These are phyloP conservation scores for Astrothelium macrocarpum DNA, from an alignment of 495 filamentous ascomycete genomes.

Conservation along the genomic window DNA sequence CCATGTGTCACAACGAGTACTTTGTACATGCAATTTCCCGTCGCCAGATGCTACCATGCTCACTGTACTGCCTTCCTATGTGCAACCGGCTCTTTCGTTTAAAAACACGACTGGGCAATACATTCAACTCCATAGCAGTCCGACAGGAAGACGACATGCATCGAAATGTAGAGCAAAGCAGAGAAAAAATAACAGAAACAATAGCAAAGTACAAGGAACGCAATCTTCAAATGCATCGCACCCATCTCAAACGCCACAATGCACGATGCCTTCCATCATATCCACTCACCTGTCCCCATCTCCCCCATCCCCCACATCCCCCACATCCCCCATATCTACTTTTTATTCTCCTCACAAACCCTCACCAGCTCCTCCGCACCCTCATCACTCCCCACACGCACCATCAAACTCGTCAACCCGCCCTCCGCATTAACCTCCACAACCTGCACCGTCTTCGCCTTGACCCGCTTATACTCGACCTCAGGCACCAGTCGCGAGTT, in stretches of 20 bases:
- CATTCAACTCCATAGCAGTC: not conserved
- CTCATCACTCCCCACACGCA: slow-evolving; percentile 12
- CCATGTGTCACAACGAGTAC: not conserved
- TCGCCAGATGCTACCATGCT: not conserved
- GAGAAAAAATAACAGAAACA: not conserved
- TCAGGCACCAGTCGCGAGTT: slow-evolving; percentile 16
- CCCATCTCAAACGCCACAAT: not conserved
- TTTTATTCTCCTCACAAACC: slow-evolving; percentile 8
- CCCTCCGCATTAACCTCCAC: slow-evolving; percentile 4
- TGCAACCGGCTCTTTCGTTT: not conserved
- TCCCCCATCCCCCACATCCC: too few relatives aligned
- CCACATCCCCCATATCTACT: too few relatives aligned
- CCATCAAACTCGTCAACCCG: slow-evolving; percentile 9
- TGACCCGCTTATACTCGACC: slow-evolving; percentile 6
- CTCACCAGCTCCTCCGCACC: slow-evolving; percentile 13
- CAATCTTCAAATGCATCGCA: not conserved
- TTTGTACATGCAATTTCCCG: not conserved
- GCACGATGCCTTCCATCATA: not conserved
- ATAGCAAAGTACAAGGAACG: too few relatives aligned
- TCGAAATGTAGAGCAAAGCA: not conserved
- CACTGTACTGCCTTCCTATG: not conserved
- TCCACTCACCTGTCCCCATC: too few relatives aligned
- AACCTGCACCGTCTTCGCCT: slow-evolving; percentile 10
- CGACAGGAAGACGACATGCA: not conserved
- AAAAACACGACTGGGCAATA: not conserved